Base-by-base conservation (phyloP, 257 asterid genomes). In the Galeopsis tetrahit region DNA sequence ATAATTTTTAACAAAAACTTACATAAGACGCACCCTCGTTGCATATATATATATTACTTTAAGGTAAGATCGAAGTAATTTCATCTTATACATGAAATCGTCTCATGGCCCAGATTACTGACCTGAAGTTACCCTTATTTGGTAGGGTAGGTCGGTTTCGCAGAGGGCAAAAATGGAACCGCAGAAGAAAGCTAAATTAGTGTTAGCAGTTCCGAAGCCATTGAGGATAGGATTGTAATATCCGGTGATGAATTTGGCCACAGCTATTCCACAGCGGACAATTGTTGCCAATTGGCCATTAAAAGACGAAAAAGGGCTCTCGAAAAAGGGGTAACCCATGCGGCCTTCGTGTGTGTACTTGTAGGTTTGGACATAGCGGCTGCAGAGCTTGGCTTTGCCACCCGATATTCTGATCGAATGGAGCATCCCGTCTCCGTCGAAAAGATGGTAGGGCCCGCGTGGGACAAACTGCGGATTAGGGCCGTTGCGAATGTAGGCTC, bases 401-500 rank as follows among this genome's bases (percentile, higher is more conserved):
- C 55, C 28, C 3, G 82, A 75, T 33, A 87, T 85, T 63, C 28
- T 83, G 58, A 87, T 48, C 4, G 76, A 66, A 51, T 85, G 93
- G 10, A 87, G 88, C 93, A 87, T 87, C 5, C 93, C 87, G 10
- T 87, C 90, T 2, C 93, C 89, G 4, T 87, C 87, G 1, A 74
- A 71, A 3, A 78, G 35, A 40, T 87, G 90, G 81, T 79, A 85
- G 2, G 87, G 82, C 1, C 93, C 86, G 6, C 65, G 72, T 0
- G 93, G 90, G 40, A 69, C 63, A 72, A 77, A 80, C n/a, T 83
- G 90, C 39, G 93, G 89, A 42, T 87, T 87, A 5, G 90, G 93
- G 49, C 90, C 89, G 52, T 85, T 85, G 10, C 85, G 85, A 39
- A 87, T 79, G 74, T 83, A 85, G 5, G 79, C 80, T 0, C 90